These are phyloP conservation scores for Ustilago xerochloae DNA, from an alignment of 1,284 basidiomycete genomes.

Conservation along the genomic window DNA sequence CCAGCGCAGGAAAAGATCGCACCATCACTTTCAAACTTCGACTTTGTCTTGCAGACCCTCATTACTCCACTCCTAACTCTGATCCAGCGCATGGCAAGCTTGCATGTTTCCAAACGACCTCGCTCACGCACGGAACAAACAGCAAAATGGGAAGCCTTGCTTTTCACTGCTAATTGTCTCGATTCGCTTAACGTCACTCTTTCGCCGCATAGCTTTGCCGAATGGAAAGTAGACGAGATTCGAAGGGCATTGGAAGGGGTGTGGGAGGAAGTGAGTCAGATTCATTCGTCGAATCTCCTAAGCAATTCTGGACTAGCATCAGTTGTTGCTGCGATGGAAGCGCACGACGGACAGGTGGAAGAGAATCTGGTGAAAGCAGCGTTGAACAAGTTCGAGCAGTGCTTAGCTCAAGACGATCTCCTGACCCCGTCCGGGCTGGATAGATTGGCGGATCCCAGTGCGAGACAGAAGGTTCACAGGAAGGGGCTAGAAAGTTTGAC, in stretches of 20 bases:
- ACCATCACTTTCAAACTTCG: conserved; percentile 29
- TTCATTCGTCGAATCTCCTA: conserved; percentile 24
- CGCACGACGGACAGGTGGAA: not conserved
- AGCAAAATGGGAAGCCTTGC: conserved; percentile 40
- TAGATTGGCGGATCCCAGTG: conserved; percentile 20
- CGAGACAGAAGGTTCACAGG: conserved; percentile 31
- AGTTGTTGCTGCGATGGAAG: conserved; percentile 5
- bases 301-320: conserved; percentile 12
- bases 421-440: conserved; percentile 31
- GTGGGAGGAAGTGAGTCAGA: not conserved
- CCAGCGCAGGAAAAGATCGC: not conserved
- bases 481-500: conserved; percentile 33
- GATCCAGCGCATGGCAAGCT: conserved; percentile 33
- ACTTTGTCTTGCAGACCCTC: conserved; percentile 44
- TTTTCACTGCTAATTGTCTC: conserved; percentile 52
- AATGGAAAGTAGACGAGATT: conserved; percentile 13
- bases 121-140: conserved; percentile 10
- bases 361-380: conserved; percentile 7
- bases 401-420: conserved; percentile 44
- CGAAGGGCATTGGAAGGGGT: not conserved
- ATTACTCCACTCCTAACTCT: conserved; percentile 49
- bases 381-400: conserved; percentile 28
- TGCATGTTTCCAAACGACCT: conserved; percentile 15
- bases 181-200: conserved; percentile 32
- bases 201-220: conserved; percentile 17